These are phyloP conservation scores for Hemileia vastatrix DNA, from an alignment of 1,284 basidiomycete species.

Conservation along the genomic window DNA sequence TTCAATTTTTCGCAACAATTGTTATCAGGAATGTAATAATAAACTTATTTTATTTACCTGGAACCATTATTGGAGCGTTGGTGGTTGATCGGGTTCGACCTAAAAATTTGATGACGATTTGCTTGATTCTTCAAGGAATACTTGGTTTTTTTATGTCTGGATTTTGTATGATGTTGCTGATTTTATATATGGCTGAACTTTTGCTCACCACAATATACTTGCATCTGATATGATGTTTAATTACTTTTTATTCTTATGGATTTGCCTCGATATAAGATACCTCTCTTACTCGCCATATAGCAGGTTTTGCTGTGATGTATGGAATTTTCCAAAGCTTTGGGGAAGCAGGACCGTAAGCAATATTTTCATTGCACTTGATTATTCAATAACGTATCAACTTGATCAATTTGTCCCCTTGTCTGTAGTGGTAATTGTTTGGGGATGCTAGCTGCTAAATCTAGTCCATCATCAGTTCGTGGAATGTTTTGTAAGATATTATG, in stretches of 20 bases:
- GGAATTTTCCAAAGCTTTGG: conserved; percentile 73
- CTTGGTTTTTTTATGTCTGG: conserved; percentile 79
- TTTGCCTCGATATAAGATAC: too few relatives aligned
- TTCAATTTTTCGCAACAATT: conserved; percentile 23
- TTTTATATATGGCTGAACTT: conserved; percentile 16
- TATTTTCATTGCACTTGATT: conserved; percentile 52
- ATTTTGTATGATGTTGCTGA: conserved; percentile 42
- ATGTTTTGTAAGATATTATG: conserved; percentile 53
- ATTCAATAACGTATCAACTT: background rate
- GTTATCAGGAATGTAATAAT: conserved; percentile 44
- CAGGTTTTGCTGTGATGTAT: conserved; percentile 56
- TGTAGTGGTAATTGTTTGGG: conserved; percentile 20
- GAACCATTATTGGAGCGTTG: conserved; percentile 67
- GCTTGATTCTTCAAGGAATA: conserved; percentile 54
- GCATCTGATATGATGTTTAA: conserved; percentile 45
- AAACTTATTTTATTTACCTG: conserved; percentile 51
- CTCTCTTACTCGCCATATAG: conserved; percentile 55
- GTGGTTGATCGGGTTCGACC: conserved; percentile 49
- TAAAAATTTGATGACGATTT: conserved; percentile 26
- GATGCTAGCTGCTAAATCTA: conserved; percentile 64
- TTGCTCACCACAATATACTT: conserved; percentile 28
- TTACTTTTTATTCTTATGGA: background rate
- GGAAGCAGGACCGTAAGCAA: conserved; percentile 59
- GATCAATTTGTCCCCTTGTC: background rate
- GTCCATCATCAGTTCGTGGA: conserved; percentile 73